phyloP scores from a whole-genome alignment of 2,329 filamentous ascomycete species.

The Fusarium aywerte region DNA sequence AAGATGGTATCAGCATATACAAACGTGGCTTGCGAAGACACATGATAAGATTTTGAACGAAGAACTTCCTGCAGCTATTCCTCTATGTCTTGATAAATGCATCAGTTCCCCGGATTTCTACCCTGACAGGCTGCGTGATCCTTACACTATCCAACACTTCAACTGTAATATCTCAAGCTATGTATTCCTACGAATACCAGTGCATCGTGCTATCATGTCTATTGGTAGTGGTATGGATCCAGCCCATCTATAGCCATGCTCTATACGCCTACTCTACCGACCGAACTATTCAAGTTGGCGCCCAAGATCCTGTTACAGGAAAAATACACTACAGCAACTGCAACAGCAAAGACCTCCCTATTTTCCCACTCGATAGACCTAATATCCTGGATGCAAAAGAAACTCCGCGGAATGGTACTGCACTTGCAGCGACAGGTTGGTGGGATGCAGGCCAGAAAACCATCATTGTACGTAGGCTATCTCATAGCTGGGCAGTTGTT shows the following conservation, averaged over 20 bases:
- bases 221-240: background rate
- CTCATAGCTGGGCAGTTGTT: rapidly evolving
- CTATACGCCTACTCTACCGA: constrained; percentile 4
- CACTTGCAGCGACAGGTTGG: constrained; percentile 4
- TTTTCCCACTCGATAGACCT: constrained; percentile 1
- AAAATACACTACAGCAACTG: constrained; percentile 8
- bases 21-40: background rate
- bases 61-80: too few species aligned
- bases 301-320: background rate
- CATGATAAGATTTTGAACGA: too few species aligned
- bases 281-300: constrained; percentile 8
- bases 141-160: background rate
- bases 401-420: background rate
- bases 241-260: background rate
- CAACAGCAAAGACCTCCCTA: background rate
- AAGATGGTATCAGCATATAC: too few species aligned
- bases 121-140: background rate
- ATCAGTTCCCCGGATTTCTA: background rate
- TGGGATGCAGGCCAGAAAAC: background rate
- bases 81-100: background rate
- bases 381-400: constrained; percentile 4
- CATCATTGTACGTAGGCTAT: background rate
- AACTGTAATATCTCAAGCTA: background rate
- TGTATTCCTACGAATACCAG: rapidly evolving
- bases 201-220: background rate